Evolutionary conservation across 495 filamentous ascomycete species (phyloP), one percentile per base, ranked within the genome.

Genomic region (Halenospora varia): DNA sequence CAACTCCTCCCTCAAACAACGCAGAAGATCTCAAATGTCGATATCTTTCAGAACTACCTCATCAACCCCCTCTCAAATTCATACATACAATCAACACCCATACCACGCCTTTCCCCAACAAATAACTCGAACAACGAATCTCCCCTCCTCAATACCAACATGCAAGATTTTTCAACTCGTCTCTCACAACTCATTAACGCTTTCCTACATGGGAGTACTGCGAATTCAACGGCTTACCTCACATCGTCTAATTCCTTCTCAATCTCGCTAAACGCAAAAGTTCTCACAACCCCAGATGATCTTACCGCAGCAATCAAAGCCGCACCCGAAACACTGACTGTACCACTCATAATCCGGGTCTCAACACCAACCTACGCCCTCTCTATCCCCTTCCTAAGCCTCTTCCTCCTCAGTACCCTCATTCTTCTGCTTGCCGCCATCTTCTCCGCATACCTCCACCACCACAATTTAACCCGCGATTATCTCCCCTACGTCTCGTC

Each of bases 21-120:
- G 11, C 54, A 24, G 20, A 48, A 54, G 26, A 15, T 39, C 15
- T 46, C 48, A 24, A 18, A 55, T 15, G 26, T 57, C 8, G 54
- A 57, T 35, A n/a, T 53, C 3, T 22, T 62, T 9, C 60, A 57
- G 41, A 62, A 62, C 29, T 62, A 62, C 42, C 26, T 62, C 19
- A 15, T 25, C 41, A 48, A 53, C 17, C 60, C 60, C 4, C 25
- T 50, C 22, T 57, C 54, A 8, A 53, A 53, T 18, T 3, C 48
- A n/a, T 54, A 29, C 18, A 62, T 62, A n/a, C 60, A 57, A 51
- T 57, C 60, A 1, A 49, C 60, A 0, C 25, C 51, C 23, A 53
- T 35, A 19, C 49, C 56, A 13, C 29, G 29, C 29, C 13, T 35
- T 13, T 4, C 13, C 2, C 26, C 22, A 10, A 25, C 15, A 19